Conservation (phyloP, 2,329 filamentous ascomycete species). For the Botryosphaeria agaves region DNA sequence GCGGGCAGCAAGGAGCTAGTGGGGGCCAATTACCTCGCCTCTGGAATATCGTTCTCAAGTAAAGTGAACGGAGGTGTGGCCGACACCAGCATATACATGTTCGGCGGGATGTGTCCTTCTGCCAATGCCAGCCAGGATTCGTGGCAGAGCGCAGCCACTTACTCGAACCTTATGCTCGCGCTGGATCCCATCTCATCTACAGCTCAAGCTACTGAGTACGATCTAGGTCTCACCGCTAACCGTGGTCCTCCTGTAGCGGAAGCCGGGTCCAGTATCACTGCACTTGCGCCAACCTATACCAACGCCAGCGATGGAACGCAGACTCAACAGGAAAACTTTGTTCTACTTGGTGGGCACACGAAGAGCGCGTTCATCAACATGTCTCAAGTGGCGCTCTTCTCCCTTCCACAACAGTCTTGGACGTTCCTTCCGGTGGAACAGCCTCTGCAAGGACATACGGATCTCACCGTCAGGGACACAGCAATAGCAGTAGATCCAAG, state of each 20-base stretch:
- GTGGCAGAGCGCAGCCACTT: conserved; percentile 55
- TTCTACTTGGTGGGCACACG: conserved; percentile 77
- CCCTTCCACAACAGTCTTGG: conserved; percentile 74
- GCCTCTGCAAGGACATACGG: conserved; percentile 28
- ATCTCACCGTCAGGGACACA: conserved; percentile 36
- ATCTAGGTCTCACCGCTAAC: conserved; percentile 28
- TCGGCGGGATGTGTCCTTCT: conserved; percentile 77
- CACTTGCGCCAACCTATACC: conserved; percentile 50
- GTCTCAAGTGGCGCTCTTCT: conserved; percentile 78
- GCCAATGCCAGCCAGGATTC: conserved; percentile 22
- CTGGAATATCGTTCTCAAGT: conserved; percentile 50
- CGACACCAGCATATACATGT: conserved; percentile 48
- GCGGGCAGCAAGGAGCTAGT: conserved; percentile 16
- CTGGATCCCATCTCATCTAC: conserved; percentile 37
- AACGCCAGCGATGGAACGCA: conserved; percentile 44
- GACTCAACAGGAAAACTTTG: conserved; percentile 59
- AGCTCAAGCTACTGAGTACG: conserved; percentile 24
- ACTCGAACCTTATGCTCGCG: conserved; percentile 64
- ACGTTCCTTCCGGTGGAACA: conserved; percentile 54
- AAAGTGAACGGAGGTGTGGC: conserved; percentile 35
- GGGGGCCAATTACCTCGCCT: conserved; percentile 39
- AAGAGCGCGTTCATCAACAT: conserved; percentile 78
- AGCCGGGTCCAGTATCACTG: conserved; percentile 73
- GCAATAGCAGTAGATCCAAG: conserved; percentile 48
- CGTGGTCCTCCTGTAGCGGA: conserved; percentile 57